phyloP scores from a whole-genome alignment of 805 yeast genomes.

The Candida piceae region DNA sequence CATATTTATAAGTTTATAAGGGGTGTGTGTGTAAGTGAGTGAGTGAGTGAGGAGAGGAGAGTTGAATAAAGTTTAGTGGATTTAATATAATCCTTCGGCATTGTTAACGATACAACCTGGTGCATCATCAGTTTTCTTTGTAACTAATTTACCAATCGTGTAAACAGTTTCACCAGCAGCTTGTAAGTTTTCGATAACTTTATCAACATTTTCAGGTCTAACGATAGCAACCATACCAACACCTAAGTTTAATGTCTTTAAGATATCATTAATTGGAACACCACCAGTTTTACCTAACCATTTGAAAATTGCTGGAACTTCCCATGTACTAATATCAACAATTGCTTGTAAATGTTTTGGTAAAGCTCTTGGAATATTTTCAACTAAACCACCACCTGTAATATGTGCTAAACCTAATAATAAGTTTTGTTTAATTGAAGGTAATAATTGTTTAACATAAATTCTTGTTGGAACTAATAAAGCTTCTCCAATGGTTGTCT shows the following conservation, averaged over 20 bases:
- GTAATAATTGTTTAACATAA: constrained; percentile 86
- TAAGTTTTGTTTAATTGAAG: constrained; percentile 60
- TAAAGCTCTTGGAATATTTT: constrained; percentile 91
- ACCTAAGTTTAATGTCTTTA: constrained; percentile 93
- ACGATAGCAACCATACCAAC: constrained; percentile 94
- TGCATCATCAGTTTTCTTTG: constrained; percentile 38
- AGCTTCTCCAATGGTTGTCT: constrained; percentile 77
- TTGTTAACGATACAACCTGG: constrained; percentile 60
- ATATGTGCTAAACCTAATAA: constrained; percentile 91
- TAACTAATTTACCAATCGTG: constrained; percentile 56
- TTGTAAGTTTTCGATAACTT: constrained; percentile 47
- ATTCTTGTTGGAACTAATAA: constrained; percentile 87
- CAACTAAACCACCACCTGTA: constrained; percentile 97
- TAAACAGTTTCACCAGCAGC: constrained; percentile 73
- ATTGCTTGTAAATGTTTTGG: constrained; percentile 76
- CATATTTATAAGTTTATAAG: too few relatives aligned
- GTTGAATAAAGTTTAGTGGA: neutral
- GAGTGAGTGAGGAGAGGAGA: neutral
- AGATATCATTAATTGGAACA: constrained; percentile 78
- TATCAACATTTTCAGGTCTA: constrained; percentile 56
- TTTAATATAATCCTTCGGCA: constrained; percentile 37
- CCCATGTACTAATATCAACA: constrained; percentile 77
- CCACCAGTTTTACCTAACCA: constrained; percentile 93
- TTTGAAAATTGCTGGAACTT: constrained; percentile 81
- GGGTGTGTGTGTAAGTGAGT: neutral